Evolutionary conservation across 805 yeast genomes (phyloP).

Genomic region (Barnettozyma siamensis): DNA sequence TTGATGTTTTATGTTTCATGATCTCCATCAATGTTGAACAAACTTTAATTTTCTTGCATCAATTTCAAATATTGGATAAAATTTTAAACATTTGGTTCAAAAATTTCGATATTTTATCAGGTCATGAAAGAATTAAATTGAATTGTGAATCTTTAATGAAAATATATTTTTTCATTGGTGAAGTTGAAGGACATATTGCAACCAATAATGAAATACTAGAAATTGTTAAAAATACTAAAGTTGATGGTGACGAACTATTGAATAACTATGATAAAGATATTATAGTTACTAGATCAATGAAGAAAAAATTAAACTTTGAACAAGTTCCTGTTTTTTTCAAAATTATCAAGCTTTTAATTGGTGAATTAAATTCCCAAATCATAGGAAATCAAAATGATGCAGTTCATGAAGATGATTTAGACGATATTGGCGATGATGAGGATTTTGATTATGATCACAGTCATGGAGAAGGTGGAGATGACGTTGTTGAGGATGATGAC

Average conservation of each 20-base stretch:
- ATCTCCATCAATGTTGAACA: slow-evolving; percentile 56
- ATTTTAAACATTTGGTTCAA: slow-evolving; percentile 79
- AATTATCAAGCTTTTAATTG: slow-evolving; percentile 62
- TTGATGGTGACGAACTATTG: slow-evolving; percentile 74
- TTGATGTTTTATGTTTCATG: slow-evolving; percentile 70
- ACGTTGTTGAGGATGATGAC: slow-evolving; percentile 53
- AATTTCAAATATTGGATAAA: slow-evolving; percentile 33
- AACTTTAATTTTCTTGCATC: slow-evolving; percentile 55
- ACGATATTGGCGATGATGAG: slow-evolving; percentile 45
- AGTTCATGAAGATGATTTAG: slow-evolving; percentile 56
- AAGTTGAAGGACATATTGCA: slow-evolving; percentile 15
- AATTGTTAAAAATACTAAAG: slow-evolving; percentile 42
- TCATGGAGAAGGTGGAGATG: slow-evolving; percentile 44
- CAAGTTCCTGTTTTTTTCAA: slow-evolving; percentile 65
- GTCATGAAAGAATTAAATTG: slow-evolving; percentile 58
- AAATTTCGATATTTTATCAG: slow-evolving; percentile 74
- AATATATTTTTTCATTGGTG: slow-evolving; percentile 53
- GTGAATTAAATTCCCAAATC: slow-evolving; percentile 63
- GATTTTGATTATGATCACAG: slow-evolving; percentile 29
- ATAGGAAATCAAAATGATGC: slow-evolving; percentile 11
- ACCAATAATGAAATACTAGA: background rate
- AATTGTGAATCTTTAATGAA: slow-evolving; percentile 66
- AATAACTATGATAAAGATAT: slow-evolving; percentile 44
- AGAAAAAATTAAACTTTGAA: slow-evolving; percentile 53
- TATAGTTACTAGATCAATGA: slow-evolving; percentile 85